These are phyloP conservation scores for Anaeromyces robustus DNA, from an alignment of 192 early-diverging fungal species.

Conservation along the genomic window DNA sequence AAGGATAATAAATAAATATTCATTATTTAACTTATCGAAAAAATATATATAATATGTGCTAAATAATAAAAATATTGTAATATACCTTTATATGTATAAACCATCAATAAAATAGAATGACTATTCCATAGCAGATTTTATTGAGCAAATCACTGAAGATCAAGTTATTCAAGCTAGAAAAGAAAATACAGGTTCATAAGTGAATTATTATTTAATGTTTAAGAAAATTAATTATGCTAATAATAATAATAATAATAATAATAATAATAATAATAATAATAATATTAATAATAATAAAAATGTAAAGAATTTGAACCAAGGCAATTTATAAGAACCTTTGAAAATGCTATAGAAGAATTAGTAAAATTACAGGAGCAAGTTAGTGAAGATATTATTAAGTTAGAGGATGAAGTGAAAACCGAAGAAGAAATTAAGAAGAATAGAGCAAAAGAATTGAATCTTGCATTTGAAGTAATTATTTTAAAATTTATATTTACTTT, in stretches of 20 bases:
- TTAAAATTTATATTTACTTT: too few species aligned
- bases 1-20: too few species aligned
- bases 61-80: background rate
- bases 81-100: background rate
- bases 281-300: too few species aligned
- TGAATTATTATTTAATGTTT: background rate
- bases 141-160: background rate
- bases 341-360: conserved; percentile 72
- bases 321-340: conserved; percentile 82
- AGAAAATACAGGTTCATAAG: background rate
- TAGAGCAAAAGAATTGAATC: conserved; percentile 60
- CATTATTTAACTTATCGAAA: too few species aligned
- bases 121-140: background rate
- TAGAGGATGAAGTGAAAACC: conserved; percentile 60
- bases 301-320: conserved; percentile 79
- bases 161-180: background rate
- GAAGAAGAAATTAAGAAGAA: conserved; percentile 59
- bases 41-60: too few species aligned
- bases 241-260: too few species aligned
- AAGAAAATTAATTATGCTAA: too few species aligned
- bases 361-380: conserved; percentile 54
- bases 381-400: conserved; percentile 64
- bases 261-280: too few species aligned
- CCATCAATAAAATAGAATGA: background rate
- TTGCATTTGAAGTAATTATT: conserved; percentile 65